phyloP scores from a whole-genome alignment of 495 filamentous ascomycete species.

The Aspergillus leporis region DNA sequence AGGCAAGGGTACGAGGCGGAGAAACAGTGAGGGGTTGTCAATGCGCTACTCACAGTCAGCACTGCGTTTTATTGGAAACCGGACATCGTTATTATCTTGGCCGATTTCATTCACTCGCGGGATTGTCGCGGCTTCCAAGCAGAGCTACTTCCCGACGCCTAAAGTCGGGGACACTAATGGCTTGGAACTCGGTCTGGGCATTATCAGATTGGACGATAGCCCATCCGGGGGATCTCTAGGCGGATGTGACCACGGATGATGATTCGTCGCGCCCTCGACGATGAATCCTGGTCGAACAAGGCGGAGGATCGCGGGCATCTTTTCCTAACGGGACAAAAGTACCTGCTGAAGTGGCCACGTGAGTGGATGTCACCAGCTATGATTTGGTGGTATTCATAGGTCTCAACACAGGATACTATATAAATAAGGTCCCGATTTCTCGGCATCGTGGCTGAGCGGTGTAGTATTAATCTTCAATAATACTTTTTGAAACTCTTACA shows the following conservation, averaged over 20 bases:
- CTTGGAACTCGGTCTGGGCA: conserved; percentile 13
- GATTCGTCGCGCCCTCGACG: neutral
- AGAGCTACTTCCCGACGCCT: neutral
- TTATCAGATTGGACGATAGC: conserved; percentile 11
- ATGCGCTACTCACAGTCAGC: conserved; percentile 3
- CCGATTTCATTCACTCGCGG: conserved; percentile 14
- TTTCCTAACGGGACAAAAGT: neutral
- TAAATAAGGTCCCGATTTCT: no score
- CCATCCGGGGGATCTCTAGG: conserved; percentile 4
- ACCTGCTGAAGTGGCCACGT: neutral
- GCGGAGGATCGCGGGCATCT: neutral
- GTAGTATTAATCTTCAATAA: no score
- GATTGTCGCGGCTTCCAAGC: conserved; percentile 9
- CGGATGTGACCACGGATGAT: neutral
- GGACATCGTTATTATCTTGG: conserved; percentile 20
- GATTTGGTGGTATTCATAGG: no score
- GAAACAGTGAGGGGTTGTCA: neutral
- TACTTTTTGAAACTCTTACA: no score
- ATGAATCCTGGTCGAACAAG: neutral
- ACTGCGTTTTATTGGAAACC: conserved; percentile 8
- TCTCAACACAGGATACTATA: no score
- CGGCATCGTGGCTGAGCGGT: conserved; percentile 9
- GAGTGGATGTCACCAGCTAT: neutral
- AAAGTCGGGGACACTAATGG: conserved; percentile 12
- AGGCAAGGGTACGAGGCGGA: neutral